Percentiles rank a stretch among this genome's conserved stretches.
Evolutionary conservation across 345 rosid genomes (phyloP).

Genomic region (Eucalyptus regnans): DNA sequence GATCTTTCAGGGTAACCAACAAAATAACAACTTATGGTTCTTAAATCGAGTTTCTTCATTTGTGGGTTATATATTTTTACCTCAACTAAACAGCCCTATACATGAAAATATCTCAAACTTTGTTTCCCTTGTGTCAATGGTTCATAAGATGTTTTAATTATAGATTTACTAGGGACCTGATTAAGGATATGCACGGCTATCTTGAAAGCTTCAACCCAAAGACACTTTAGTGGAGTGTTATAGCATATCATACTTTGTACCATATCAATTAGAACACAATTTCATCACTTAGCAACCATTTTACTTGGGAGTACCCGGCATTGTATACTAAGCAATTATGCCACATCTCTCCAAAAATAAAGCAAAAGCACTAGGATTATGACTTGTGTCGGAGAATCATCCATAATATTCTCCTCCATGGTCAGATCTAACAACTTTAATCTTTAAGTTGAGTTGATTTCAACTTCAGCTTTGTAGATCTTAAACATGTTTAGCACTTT

Average conservation of each 20-base stretch:
- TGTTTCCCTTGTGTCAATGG: not conserved
- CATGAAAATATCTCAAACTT: no score
- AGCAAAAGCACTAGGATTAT: not conserved
- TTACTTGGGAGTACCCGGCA: not conserved
- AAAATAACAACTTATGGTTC: not conserved
- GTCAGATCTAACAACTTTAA: not conserved
- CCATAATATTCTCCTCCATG: not conserved
- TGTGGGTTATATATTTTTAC: no score
- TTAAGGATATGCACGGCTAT: not conserved
- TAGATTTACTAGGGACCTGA: not conserved
- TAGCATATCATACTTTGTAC: not conserved
- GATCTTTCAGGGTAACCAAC: not conserved
- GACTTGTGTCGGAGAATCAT: not conserved
- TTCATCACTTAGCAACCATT: not conserved
- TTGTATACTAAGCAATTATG: not conserved
- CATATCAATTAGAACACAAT: not conserved
- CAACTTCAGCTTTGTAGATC: not conserved
- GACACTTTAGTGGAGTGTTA: not conserved
- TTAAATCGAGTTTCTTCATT: no score
- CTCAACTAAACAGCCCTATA: no score
- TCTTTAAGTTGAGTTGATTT: not conserved
- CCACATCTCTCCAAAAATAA: not conserved
- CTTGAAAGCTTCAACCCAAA: not conserved
- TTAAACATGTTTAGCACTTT: not conserved
- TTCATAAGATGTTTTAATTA: not conserved